Evolutionary conservation across 805 yeast species (phyloP).

Genomic region (Metschnikowia rubicola): DNA sequence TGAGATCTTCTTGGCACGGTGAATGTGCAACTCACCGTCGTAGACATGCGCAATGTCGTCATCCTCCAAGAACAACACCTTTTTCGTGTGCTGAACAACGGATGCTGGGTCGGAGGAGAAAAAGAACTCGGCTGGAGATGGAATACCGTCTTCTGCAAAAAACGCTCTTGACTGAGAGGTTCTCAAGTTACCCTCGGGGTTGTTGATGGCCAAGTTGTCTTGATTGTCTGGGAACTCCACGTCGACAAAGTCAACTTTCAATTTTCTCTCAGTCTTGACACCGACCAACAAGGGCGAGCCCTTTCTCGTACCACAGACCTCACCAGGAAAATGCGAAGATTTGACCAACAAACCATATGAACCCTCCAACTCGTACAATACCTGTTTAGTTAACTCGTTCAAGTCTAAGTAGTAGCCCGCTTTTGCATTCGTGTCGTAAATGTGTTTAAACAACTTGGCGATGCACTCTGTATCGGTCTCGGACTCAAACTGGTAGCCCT

Average conservation of each 20-base stretch:
- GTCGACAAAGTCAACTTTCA: slow-evolving; percentile 97
- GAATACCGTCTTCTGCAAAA: slow-evolving; percentile 86
- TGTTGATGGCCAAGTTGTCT: slow-evolving; percentile 45
- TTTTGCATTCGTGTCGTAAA: slow-evolving; percentile 70
- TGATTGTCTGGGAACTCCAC: slow-evolving; percentile 86
- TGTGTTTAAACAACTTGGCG: slow-evolving; percentile 89
- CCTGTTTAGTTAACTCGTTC: slow-evolving; percentile 88
- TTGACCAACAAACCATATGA: slow-evolving; percentile 94
- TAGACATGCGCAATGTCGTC: slow-evolving; percentile 98
- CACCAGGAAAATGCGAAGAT: slow-evolving; percentile 90
- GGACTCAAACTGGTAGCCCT: slow-evolving; percentile 80
- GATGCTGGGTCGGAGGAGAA: slow-evolving; percentile 97
- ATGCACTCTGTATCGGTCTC: slow-evolving; percentile 98
- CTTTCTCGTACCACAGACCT: slow-evolving; percentile 93
- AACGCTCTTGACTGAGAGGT: slow-evolving; percentile 96
- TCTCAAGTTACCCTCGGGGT: slow-evolving; percentile 58
- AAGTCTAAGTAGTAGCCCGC: slow-evolving; percentile 83
- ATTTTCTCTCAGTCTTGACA: slow-evolving; percentile 90
- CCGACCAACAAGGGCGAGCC: slow-evolving; percentile 98
- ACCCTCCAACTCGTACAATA: slow-evolving; percentile 89
- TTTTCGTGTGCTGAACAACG: slow-evolving; percentile 93
- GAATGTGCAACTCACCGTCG: slow-evolving; percentile 97
- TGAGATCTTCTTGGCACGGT: slow-evolving; percentile 79
- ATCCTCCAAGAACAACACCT: slow-evolving; percentile 93
- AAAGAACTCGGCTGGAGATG: slow-evolving; percentile 93